Percentiles rank a stretch among this genome's conserved stretches.
Conservation (phyloP, 345 rosid species). For the Rhodamnia rubescens region DNA sequence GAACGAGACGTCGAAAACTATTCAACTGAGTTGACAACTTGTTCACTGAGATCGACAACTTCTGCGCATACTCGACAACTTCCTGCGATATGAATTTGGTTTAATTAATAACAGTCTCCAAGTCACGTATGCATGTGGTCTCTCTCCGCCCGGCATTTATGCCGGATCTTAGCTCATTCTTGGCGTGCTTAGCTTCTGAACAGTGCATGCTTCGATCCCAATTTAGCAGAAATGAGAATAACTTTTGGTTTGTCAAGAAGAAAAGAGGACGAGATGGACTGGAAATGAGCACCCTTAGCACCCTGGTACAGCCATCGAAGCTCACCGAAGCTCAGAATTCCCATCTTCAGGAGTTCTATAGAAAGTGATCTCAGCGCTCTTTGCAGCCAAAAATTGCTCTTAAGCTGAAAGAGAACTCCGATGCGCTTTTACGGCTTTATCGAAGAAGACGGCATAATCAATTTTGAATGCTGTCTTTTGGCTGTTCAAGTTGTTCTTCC, state of each 20-base stretch:
- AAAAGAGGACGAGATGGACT: background rate
- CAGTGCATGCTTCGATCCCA: background rate
- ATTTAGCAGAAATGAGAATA: background rate
- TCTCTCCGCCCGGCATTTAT: background rate
- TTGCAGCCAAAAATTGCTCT: background rate
- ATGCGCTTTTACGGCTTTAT: background rate
- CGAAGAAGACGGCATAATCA: background rate
- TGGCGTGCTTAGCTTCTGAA: background rate
- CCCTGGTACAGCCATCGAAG: background rate
- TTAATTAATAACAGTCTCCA: too few relatives aligned
- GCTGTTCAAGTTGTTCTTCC: background rate
- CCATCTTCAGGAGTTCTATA: background rate
- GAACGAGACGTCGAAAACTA: too few relatives aligned
- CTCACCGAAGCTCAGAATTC: background rate
- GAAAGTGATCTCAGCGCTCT: background rate
- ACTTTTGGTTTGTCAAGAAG: background rate
- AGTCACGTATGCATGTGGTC: background rate
- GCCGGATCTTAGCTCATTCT: background rate
- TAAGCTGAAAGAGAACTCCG: background rate
- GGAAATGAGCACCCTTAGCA: background rate
- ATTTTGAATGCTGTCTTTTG: background rate
- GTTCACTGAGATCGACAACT: too few relatives aligned
- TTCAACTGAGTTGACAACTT: too few relatives aligned
- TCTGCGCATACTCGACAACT: too few relatives aligned
- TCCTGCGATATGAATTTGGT: too few relatives aligned